A percentile compares a stretch with the other conserved stretches of the same genome.
These are phyloP conservation scores for Teratosphaeriaceae sp. DNA, from an alignment of 2,329 filamentous ascomycete genomes.

Conservation along the genomic window DNA sequence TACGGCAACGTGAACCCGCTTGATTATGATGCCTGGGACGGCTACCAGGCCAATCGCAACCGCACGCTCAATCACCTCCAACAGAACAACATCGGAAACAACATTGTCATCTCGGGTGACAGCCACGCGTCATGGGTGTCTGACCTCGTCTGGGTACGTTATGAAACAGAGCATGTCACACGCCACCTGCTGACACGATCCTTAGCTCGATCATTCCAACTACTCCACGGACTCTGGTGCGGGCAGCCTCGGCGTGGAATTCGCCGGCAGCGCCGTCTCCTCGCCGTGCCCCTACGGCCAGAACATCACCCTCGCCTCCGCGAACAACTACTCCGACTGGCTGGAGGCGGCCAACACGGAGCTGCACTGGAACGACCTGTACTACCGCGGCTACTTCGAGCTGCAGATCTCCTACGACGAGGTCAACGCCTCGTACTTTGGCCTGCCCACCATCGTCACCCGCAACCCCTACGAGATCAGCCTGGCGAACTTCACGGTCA, in stretches of 20 bases:
- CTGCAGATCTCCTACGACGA: conserved; percentile 51
- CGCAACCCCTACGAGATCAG: conserved; percentile 59
- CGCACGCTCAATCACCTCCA: conserved; percentile 61
- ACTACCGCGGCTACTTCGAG: conserved; percentile 68
- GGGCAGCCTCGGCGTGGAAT: conserved; percentile 42
- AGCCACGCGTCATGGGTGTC: conserved; percentile 56
- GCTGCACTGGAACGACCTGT: conserved; percentile 66
- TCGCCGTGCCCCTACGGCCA: conserved; percentile 54
- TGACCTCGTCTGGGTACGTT: conserved; percentile 39
- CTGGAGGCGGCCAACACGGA: conserved; percentile 51
- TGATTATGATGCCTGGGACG: conserved; percentile 57
- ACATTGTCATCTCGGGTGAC: conserved; percentile 66
- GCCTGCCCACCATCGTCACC: conserved; percentile 51
- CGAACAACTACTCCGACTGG: conserved; percentile 42
- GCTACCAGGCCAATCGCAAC: conserved; percentile 65
- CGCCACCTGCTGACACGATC: not conserved
- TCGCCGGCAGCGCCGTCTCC: conserved; percentile 60
- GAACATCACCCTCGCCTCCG: conserved; percentile 48
- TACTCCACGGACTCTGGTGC: conserved; percentile 35
- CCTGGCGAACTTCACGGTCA: conserved; percentile 64
- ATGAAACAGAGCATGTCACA: not conserved
- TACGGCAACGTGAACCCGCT: conserved; percentile 38
- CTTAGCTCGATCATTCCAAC: conserved; percentile 8
- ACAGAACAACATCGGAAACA: conserved; percentile 63
- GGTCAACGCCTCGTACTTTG: conserved; percentile 60